A percentile compares a stretch with the other conserved stretches of the same genome.
phyloP scores from a whole-genome alignment of 139 green algal genomes.

The Axilococcus clingmanii region DNA sequence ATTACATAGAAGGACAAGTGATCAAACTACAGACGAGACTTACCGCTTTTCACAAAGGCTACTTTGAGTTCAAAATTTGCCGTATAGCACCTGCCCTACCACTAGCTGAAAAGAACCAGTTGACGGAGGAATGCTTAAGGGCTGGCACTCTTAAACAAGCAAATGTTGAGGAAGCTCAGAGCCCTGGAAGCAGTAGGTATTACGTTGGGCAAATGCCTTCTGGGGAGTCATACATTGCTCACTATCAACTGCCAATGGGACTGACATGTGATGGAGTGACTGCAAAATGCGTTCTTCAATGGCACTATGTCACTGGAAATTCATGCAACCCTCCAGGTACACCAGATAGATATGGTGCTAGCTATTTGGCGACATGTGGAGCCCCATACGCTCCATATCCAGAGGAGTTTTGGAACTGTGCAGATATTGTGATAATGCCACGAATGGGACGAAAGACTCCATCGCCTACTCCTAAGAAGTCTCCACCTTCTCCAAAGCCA shows the following conservation, averaged over 20 bases:
- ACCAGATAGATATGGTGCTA: conserved; percentile 1
- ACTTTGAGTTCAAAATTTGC: neutral
- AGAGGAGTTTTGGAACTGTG: conserved; percentile 36
- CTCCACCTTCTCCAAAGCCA: neutral
- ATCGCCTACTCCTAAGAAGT: neutral
- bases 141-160: conserved; percentile 14
- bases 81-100: neutral
- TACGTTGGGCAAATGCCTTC: conserved; percentile 7
- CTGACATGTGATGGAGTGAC: conserved; percentile 17
- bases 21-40: neutral
- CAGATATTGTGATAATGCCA: conserved; percentile 28
- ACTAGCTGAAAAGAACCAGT: conserved; percentile 12
- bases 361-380: conserved; percentile 20
- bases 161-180: conserved; percentile 5
- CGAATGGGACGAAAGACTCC: neutral
- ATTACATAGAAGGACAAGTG: neutral
- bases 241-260: conserved; percentile 27
- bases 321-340: conserved; percentile 32
- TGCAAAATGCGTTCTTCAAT: conserved; percentile 33
- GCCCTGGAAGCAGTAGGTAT: conserved; percentile 5
- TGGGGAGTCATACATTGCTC: conserved; percentile 13
- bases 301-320: conserved; percentile 41
- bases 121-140: conserved; percentile 20
- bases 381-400: conserved; percentile 6
- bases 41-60: neutral